Conservation (phyloP, 805 yeast species). For the Schwanniomyces yamadae region DNA sequence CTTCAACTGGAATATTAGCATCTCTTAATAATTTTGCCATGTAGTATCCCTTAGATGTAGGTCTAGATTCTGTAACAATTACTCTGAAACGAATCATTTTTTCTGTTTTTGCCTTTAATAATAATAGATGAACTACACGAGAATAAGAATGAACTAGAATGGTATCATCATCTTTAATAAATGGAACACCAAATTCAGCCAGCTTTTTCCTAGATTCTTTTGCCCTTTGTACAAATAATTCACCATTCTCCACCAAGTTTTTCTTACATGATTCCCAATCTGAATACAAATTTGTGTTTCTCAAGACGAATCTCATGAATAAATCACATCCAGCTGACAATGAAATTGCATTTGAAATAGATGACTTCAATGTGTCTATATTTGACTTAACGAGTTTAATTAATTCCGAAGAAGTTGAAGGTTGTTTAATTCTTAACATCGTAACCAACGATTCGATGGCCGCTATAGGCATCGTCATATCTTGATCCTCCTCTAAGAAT, state of each 20-base stretch:
- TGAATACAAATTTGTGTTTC: constrained; percentile 81
- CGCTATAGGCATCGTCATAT: constrained; percentile 98
- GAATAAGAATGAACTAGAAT: constrained; percentile 89
- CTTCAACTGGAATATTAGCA: constrained; percentile 79
- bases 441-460: constrained; percentile 94
- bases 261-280: constrained; percentile 94
- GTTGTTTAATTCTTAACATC: constrained; percentile 76
- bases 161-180: constrained; percentile 89
- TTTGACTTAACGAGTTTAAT: constrained; percentile 79
- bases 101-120: constrained; percentile 70
- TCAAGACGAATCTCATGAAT: constrained; percentile 87
- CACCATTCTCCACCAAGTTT: constrained; percentile 91
- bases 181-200: constrained; percentile 83
- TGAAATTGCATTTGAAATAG: constrained; percentile 89
- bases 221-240: constrained; percentile 86
- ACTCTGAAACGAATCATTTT: constrained; percentile 82
- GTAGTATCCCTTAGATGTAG: constrained; percentile 68
- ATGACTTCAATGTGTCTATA: constrained; percentile 66
- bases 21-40: constrained; percentile 69
- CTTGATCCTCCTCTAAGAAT: constrained; percentile 86
- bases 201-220: constrained; percentile 84
- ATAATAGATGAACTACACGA: constrained; percentile 79
- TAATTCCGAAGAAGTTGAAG: constrained; percentile 90
- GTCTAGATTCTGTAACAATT: constrained; percentile 90
- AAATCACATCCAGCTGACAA: constrained; percentile 96